Percentiles rank a stretch among this genome's conserved stretches.
Evolutionary conservation across 2,329 filamentous ascomycete genomes (phyloP).

Genomic region (Paramyrothecium sp.): DNA sequence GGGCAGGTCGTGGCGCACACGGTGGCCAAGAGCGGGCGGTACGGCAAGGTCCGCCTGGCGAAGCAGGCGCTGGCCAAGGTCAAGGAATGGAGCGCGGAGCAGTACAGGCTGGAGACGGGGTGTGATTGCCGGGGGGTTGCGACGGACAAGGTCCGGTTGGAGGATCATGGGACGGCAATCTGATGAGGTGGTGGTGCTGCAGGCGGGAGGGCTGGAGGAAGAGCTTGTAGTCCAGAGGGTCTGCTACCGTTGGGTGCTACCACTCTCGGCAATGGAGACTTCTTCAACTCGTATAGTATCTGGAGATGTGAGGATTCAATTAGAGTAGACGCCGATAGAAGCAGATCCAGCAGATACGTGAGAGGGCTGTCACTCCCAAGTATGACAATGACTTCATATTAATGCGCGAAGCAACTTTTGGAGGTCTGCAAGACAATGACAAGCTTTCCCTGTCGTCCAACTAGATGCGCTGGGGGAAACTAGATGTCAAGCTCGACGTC

Average conservation of each 20-base stretch:
- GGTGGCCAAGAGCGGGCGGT: conserved; percentile 61
- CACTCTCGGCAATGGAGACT: too few species aligned
- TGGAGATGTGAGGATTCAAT: too few species aligned
- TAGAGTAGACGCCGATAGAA: too few species aligned
- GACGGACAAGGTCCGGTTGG: not conserved
- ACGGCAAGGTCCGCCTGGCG: conserved; percentile 70
- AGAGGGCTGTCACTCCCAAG: too few species aligned
- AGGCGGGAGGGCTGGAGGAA: not conserved
- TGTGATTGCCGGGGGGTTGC: conserved; percentile 57
- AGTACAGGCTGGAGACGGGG: conserved; percentile 58
- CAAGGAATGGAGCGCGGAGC: conserved; percentile 41
- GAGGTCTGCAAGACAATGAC: too few species aligned
- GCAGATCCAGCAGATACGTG: too few species aligned
- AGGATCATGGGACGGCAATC: conserved; percentile 7
- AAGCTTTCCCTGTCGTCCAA: too few species aligned
- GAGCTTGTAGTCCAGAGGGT: not conserved
- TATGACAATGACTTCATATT: too few species aligned
- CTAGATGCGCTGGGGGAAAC: too few species aligned
- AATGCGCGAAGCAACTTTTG: too few species aligned
- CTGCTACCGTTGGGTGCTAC: not conserved
- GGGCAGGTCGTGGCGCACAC: conserved; percentile 62
- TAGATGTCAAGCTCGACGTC: too few species aligned
- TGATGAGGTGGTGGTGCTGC: not conserved
- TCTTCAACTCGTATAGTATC: too few species aligned
- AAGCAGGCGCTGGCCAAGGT: conserved; percentile 53